Base-by-base conservation (phyloP, 805 yeast genomes). In the Metschnikowia noctiluminum region DNA sequence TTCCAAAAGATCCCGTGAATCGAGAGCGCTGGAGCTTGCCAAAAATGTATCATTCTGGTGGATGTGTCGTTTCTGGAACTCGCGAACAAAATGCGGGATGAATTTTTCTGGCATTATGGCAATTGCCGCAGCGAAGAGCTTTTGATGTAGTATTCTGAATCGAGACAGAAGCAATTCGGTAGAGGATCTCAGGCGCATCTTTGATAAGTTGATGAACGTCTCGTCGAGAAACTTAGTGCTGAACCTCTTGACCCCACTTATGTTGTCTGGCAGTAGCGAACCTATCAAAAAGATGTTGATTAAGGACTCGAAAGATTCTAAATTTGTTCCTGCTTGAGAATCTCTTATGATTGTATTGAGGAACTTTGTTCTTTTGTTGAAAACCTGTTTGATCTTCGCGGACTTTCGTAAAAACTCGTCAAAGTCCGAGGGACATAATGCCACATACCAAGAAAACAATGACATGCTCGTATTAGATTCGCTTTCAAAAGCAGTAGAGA, bases 341-440 rank as follows among this genome's bases (percentile, higher is more conserved):
- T 70, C 75, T 21, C 57, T 60, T 1, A 71, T 43, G 9, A 71
- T 55, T 13, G 56, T 53, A 21, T 51, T 49, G 26, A 72, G 53
- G 50, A 63, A 73, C 37, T 63, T 67, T 21, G 68, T 54, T 38
- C 76, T 56, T 52, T 65, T 72, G 50, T 71, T 71, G 58, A 70
- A 68, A 5, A 66, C 62, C 30, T 63, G 52, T 44, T 62, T 68
- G 26, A 66, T 54, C 45, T 64, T 68, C 47, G 63, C 62, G 21
- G 71, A 68, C 38, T 60, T 61, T 38, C 47, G 61, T 1, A 54
- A 37, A n/a, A 63, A 53, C 46, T 70, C 73, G 12, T 50, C 53
- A 48, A 69, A 70, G 45, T 71, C 76, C 15, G 66, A 61, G 4
- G 70, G 59, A 41, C 72, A 69, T 16, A 69, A 45, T 30, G 66